Evolutionary conservation across 345 rosid species (phyloP), one percentile per base, ranked within the genome.

Genomic region (Gossypium ekmanianum): DNA sequence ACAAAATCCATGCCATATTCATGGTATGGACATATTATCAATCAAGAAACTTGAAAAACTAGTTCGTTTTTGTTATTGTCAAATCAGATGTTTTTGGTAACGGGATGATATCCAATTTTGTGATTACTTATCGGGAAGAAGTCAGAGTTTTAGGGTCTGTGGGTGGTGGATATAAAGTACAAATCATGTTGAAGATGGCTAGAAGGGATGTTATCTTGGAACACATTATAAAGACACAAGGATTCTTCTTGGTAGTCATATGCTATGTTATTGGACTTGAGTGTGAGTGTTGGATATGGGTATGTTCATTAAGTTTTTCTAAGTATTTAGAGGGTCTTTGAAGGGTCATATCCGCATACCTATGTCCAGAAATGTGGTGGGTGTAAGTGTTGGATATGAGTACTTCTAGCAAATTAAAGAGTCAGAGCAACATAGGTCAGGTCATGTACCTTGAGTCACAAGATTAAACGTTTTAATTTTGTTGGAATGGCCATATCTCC

Each of bases 1-100:
- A 2, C 96, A 93, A 79, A 95, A 95, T 75, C 98, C 97, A 9
- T 95, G 99, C 81, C 88, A 85, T 52, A 93, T 95, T 80, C 99
- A 95, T 45, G 99, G 99, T 95, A 90, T 63, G 80, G 11, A 57
- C 29, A 22, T 57, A 20, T 51, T 4, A 14, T 34, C 41, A 34
- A 34, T 55, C 16, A 34, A 52, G 50, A 12, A 45, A 45, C 24
- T 51, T 52, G 9, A 9, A 11, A 39, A 57, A 22, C 62, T 57
- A 10, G 29, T 57, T 18, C 22, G 5, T 7, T 61, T 47, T 61
- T 20, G 45, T 61, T 61, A 17, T 59, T 10, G 11, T 47, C 26
- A 7, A 7, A 17, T 45, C 22, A 48, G 24, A 27, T 0, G 1
- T 48, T 62, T 34, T 61, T 48, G 48, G 2, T 44, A 16, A 29